A percentile compares a stretch with the other conserved stretches of the same genome.
phyloP scores from a whole-genome alignment of 2,329 filamentous ascomycete species.

The Fusarium floridanum region DNA sequence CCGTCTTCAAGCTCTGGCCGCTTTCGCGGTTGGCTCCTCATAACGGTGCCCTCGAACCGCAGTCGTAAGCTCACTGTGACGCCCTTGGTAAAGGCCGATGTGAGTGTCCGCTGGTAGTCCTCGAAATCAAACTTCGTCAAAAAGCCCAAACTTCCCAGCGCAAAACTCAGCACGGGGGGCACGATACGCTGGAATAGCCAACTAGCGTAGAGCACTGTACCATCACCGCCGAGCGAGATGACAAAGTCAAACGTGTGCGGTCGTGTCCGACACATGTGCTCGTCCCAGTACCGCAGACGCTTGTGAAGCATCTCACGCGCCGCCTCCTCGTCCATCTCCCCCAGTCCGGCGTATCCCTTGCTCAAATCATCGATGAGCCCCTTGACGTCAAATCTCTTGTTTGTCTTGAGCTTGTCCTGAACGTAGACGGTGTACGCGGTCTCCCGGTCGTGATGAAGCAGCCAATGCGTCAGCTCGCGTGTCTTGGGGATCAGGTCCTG shows the following conservation, averaged over 20 bases:
- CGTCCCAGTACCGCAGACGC: conserved; percentile 86
- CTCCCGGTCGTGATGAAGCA: conserved; percentile 78
- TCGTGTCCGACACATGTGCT: conserved; percentile 79
- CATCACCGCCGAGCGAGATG: conserved; percentile 91
- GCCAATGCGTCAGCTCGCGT: conserved; percentile 82
- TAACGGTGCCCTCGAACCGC: conserved; percentile 92
- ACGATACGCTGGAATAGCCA: conserved; percentile 98
- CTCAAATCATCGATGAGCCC: conserved; percentile 75
- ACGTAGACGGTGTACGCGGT: conserved; percentile 84
- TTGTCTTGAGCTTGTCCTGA: conserved; percentile 79
- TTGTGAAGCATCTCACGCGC: conserved; percentile 55
- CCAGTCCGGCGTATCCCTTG: conserved; percentile 55
- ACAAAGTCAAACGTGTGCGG: conserved; percentile 95
- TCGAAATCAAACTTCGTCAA: conserved; percentile 96
- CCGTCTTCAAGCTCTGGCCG: conserved; percentile 40
- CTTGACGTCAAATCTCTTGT: conserved; percentile 79
- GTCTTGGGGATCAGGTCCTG: conserved; percentile 82
- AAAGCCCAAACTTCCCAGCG: conserved; percentile 92
- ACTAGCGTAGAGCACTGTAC: conserved; percentile 95
- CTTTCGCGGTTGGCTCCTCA: conserved; percentile 76
- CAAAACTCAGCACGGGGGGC: conserved; percentile 91
- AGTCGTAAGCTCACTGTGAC: conserved; percentile 89
- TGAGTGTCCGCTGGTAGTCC: conserved; percentile 76
- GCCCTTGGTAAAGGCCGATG: conserved; percentile 81
- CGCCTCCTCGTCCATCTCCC: conserved; percentile 50